Base-by-base conservation (phyloP, 352 stramenopile genomes). In the Globisporangium acanthophoron region DNA sequence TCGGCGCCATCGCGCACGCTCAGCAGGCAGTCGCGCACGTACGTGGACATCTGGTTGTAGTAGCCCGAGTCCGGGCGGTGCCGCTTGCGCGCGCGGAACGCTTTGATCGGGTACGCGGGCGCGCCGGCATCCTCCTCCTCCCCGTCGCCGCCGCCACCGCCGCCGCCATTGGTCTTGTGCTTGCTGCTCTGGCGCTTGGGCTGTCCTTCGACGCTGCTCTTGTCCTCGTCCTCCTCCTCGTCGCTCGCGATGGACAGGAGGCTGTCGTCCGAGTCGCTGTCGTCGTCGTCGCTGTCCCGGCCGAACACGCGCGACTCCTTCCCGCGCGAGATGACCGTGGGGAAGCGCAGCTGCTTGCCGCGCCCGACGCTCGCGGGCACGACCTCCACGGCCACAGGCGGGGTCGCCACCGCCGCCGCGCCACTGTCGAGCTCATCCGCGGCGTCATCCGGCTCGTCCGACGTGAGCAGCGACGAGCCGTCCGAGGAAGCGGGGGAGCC, bases 31-130 rank as follows among this genome's bases (percentile, higher is more conserved):
- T 89, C 80, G 51, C 81, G 80, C 54, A 95, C 80, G 53, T 88
- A 90, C 27, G 80, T 90, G 15, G 85, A 91, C 83, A 95, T 93
- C 46, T 87, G 78, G 59, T 84, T 85, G 68, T 84, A 88, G 67
- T 95, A 93, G 0, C 76, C 71, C 13, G 81, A 90, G 64, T 92
- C 78, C 15, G 85, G 85, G 0, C 83, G 85, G 73, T 93, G 81
- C 45, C 85, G 73, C 67, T 95, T 95, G 44, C 81, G 72, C 24
- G 82, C 85, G 18, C 85, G 81, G 54, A 63, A 64, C 11, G 72
- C 83, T 68, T 90, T 90, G 66, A 91, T 90, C 51, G 78, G 76
- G 65, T 92, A 91, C 31, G 27, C 39, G 20, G 37, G 9, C 31
- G 27, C 39, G 20, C 24, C 3, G 60, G 12, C 48, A 3, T 13